phyloP scores from a whole-genome alignment of 148 eudicot genomes.

The Amaranthus cruentus region DNA sequence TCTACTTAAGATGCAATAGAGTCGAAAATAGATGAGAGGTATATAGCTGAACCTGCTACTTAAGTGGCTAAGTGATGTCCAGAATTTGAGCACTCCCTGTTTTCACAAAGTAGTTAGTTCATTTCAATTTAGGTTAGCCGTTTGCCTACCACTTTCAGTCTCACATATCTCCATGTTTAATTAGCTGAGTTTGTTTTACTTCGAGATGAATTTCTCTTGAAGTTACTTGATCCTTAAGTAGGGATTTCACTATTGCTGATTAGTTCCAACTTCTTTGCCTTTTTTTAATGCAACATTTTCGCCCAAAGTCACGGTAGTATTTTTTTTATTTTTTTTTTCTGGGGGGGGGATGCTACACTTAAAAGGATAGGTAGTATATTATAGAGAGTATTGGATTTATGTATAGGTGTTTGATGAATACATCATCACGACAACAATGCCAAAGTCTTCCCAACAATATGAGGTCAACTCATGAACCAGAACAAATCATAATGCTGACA shows the following conservation, averaged over 20 bases:
- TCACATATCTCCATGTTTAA: no score
- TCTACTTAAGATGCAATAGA: not conserved
- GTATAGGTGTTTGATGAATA: not conserved
- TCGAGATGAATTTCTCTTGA: not conserved
- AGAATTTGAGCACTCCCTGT: not conserved
- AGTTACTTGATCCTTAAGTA: not conserved
- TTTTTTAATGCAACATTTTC: no score
- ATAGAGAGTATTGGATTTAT: not conserved
- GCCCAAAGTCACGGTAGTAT: no score
- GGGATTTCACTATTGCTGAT: no score
- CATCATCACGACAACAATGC: no score
- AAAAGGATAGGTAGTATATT: not conserved
- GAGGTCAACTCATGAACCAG: not conserved
- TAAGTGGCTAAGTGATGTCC: not conserved
- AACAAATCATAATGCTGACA: not conserved
- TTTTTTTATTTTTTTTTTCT: not conserved
- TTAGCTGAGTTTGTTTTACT: no score
- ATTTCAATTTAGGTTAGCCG: no score
- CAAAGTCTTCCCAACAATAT: no score
- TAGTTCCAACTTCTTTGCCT: no score
- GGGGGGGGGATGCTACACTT: no score
- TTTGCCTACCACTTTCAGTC: no score
- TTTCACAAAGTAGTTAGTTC: no score
- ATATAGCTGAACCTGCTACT: not conserved
- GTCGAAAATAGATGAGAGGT: not conserved